Evolutionary conservation across 306 rosid genomes (phyloP).

Genomic region (Betula pendula): DNA sequence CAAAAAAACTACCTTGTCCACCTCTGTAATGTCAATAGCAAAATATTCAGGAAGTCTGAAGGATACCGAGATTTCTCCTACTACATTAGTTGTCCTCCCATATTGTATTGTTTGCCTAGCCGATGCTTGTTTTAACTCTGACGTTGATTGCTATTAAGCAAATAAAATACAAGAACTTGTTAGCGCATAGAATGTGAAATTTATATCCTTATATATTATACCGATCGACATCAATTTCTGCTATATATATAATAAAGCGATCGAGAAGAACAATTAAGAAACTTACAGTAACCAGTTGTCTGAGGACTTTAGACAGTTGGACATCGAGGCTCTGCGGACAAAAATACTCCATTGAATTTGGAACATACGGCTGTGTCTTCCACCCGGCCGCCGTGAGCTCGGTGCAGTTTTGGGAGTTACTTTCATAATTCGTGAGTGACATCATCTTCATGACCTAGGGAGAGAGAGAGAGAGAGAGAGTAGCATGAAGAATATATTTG

Average conservation of each 20-base stretch:
- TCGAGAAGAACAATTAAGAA: background rate
- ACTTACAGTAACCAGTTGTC: background rate
- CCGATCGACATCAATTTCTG: too few relatives aligned
- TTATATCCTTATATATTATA: background rate
- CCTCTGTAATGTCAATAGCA: background rate
- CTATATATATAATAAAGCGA: background rate
- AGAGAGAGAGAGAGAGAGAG: background rate
- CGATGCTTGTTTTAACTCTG: background rate
- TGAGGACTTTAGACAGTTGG: background rate
- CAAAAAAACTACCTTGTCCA: slow-evolving; percentile 12
- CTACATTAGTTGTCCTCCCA: background rate
- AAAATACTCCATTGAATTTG: background rate
- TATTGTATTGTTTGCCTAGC: background rate
- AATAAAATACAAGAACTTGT: background rate
- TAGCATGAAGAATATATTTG: background rate
- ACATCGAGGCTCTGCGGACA: background rate
- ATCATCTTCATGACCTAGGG: background rate
- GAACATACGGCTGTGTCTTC: background rate
- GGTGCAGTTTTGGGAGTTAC: background rate
- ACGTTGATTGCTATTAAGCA: background rate
- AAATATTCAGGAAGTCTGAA: slow-evolving; percentile 16
- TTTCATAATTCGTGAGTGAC: background rate
- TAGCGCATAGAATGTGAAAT: background rate
- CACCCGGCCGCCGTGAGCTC: background rate
- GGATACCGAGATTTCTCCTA: background rate